Evolutionary conservation across 2,329 filamentous ascomycete genomes (phyloP).

Genomic region (Metarhizium sp.): DNA sequence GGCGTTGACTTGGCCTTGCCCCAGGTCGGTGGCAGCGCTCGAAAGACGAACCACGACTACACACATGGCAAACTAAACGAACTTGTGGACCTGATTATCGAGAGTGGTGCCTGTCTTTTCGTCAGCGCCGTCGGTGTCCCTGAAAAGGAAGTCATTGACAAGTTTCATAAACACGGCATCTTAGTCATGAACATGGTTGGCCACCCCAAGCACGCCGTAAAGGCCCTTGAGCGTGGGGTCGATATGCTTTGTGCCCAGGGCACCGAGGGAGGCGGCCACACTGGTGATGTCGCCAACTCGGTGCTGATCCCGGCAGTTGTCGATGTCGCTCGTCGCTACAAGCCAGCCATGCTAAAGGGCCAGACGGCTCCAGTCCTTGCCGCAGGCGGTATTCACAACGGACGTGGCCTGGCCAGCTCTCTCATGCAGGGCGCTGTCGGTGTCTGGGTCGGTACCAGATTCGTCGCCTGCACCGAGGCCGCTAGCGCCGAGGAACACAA

Average conservation of each 20-base stretch:
- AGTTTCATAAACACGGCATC: slow-evolving; percentile 70
- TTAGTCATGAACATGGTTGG: slow-evolving; percentile 97
- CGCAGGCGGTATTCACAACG: slow-evolving; percentile 79
- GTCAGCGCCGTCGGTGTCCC: slow-evolving; percentile 85
- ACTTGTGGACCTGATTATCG: slow-evolving; percentile 77
- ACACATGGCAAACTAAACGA: slow-evolving; percentile 82
- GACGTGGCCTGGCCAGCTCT: slow-evolving; percentile 67
- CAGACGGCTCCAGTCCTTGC: slow-evolving; percentile 72
- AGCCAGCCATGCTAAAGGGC: slow-evolving; percentile 59
- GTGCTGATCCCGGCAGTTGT: slow-evolving; percentile 81
- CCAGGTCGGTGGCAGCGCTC: slow-evolving; percentile 73
- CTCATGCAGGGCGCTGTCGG: slow-evolving; percentile 83
- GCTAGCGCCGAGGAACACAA: slow-evolving; percentile 77
- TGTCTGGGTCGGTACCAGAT: slow-evolving; percentile 91
- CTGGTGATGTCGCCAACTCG: slow-evolving; percentile 76
- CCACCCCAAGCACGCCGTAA: slow-evolving; percentile 81
- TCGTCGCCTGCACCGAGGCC: slow-evolving; percentile 76
- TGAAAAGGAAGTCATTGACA: slow-evolving; percentile 60
- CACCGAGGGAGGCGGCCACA: slow-evolving; percentile 88
- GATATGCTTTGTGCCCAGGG: slow-evolving; percentile 91
- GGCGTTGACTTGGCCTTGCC: slow-evolving; percentile 88
- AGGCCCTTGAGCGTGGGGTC: slow-evolving; percentile 77
- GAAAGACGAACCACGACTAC: slow-evolving; percentile 94
- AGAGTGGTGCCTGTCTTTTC: slow-evolving; percentile 75
- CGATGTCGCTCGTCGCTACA: slow-evolving; percentile 68